A percentile compares a stretch with the other conserved stretches of the same genome.
These are phyloP conservation scores for Backusella luteola DNA, from an alignment of 192 early-diverging fungal genomes.

Conservation along the genomic window DNA sequence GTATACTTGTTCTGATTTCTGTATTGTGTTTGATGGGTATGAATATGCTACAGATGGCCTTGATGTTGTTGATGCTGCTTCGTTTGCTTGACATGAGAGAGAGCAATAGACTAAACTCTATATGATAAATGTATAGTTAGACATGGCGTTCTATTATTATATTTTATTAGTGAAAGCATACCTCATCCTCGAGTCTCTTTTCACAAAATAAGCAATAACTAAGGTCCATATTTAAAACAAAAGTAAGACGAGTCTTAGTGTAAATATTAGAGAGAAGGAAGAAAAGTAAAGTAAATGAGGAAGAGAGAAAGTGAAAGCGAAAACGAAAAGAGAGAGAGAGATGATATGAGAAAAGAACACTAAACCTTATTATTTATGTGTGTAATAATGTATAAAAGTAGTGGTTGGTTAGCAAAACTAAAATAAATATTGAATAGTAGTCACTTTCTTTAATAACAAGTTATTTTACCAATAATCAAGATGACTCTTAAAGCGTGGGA, in stretches of 20 bases:
- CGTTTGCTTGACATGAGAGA: conserved; percentile 8
- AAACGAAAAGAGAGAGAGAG: not conserved
- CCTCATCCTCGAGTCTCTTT: conserved; percentile 1
- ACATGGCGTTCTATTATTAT: not conserved
- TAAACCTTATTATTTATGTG: conserved; percentile 5
- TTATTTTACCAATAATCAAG: not conserved
- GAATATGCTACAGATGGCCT: not conserved
- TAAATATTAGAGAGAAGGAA: not conserved
- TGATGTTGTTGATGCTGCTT: conserved; percentile 3
- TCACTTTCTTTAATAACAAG: not conserved
- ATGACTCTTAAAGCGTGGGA: conserved; percentile 7
- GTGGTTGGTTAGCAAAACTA: not conserved
- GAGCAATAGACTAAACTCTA: conserved; percentile 10
- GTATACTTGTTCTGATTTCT: not conserved
- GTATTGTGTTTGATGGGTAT: not conserved
- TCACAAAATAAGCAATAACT: conserved; percentile 11
- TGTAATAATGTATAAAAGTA: not conserved
- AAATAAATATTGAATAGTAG: not conserved
- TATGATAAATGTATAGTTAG: not conserved
- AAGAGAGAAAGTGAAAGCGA: not conserved
- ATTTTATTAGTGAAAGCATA: not conserved
- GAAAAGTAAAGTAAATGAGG: not conserved
- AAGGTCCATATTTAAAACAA: conserved; percentile 3
- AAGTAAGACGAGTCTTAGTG: not conserved
- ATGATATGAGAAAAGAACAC: not conserved